phyloP scores from a whole-genome alignment of 345 rosid genomes.

The Hibiscus mutabilis region DNA sequence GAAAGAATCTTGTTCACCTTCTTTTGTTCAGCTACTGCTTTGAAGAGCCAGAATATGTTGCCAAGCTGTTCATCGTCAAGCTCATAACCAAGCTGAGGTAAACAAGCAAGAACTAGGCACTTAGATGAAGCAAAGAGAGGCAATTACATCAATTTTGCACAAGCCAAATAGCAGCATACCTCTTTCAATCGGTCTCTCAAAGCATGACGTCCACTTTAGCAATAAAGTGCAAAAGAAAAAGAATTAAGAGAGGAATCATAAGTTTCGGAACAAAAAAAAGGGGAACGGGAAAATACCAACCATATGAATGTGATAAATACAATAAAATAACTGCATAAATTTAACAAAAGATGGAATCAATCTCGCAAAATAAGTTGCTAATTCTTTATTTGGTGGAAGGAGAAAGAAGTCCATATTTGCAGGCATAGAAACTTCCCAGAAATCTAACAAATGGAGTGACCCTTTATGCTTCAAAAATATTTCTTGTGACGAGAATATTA shows the following conservation, averaged over 20 bases:
- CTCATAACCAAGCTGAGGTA: constrained; percentile 77
- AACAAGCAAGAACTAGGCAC: constrained; percentile 14
- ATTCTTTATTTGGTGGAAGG: background rate
- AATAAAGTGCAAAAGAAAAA: constrained; percentile 10
- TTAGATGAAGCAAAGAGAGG: background rate
- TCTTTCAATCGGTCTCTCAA: constrained; percentile 63
- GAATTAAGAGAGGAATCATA: background rate
- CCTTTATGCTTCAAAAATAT: background rate
- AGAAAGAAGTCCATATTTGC: background rate
- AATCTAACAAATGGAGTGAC: background rate
- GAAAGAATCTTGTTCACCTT: constrained; percentile 40
- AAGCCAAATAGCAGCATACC: constrained; percentile 34
- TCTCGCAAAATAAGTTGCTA: background rate
- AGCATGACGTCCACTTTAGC: constrained; percentile 89
- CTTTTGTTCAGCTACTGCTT: constrained; percentile 82
- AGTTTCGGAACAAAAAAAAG: background rate
- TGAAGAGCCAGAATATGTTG: constrained; percentile 78
- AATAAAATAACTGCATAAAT: background rate
- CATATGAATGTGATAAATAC: background rate
- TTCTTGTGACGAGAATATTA: background rate
- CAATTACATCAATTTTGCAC: background rate
- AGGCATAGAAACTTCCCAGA: background rate
- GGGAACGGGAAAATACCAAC: background rate
- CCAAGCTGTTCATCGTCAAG: constrained; percentile 66
- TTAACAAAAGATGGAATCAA: background rate